phyloP scores from a whole-genome alignment of 164 flowering plant species.

The Nymphaea colorata region DNA sequence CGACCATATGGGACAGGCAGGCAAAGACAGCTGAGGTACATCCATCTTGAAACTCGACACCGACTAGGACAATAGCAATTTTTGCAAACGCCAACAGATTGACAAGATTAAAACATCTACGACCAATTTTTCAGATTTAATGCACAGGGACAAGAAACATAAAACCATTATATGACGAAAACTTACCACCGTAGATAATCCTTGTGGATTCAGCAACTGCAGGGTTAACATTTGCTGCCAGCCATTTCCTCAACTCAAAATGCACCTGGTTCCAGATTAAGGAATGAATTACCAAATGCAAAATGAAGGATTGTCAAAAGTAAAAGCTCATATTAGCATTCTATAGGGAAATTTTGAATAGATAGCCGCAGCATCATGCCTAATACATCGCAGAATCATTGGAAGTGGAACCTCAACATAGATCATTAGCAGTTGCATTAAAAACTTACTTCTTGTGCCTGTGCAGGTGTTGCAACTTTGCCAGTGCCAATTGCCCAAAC shows the following conservation, averaged over 20 bases:
- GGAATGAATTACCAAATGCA: background rate
- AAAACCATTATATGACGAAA: background rate
- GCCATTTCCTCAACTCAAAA: conserved; percentile 60
- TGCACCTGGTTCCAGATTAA: conserved; percentile 36
- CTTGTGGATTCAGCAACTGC: conserved; percentile 69
- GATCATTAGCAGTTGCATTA: background rate
- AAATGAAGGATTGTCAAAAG: too few species aligned
- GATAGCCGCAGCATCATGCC: background rate
- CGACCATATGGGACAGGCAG: too few species aligned
- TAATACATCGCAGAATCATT: background rate
- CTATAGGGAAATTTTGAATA: background rate
- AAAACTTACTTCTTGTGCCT: conserved; percentile 78
- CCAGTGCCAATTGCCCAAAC: conserved; percentile 98
- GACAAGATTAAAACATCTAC: too few species aligned
- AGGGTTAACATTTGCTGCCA: conserved; percentile 34
- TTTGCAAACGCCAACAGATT: too few species aligned
- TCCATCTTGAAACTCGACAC: too few species aligned
- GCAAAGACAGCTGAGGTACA: too few species aligned
- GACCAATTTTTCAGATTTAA: too few species aligned
- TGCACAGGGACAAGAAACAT: too few species aligned
- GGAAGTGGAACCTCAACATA: background rate
- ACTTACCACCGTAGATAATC: conserved; percentile 90
- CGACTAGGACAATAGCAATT: too few species aligned
- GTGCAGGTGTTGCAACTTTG: conserved; percentile 84
- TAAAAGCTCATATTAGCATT: background rate